Percentiles rank a stretch among this genome's conserved stretches.
These are phyloP conservation scores for Suillus cothurnatus DNA, from an alignment of 768 basidiomycete genomes.

Conservation along the genomic window DNA sequence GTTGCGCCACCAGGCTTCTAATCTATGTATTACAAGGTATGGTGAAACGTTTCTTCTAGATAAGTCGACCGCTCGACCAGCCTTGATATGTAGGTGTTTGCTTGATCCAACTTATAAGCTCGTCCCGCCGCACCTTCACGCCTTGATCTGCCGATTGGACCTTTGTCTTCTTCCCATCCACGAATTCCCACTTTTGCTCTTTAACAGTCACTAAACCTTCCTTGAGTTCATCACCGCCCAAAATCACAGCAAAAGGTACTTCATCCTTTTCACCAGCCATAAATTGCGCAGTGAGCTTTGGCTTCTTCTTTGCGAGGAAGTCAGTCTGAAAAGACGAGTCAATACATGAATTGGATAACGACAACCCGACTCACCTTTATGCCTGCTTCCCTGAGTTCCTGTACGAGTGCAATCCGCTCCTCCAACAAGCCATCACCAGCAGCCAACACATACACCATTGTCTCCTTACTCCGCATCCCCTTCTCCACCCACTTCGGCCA, in stretches of 20 bases:
- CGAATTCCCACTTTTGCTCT: slow-evolving; percentile 82
- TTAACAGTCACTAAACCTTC: slow-evolving; percentile 88
- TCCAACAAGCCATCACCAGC: slow-evolving; percentile 87
- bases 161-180: slow-evolving; percentile 69
- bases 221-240: slow-evolving; percentile 86
- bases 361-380: slow-evolving; percentile 65
- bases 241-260: slow-evolving; percentile 89
- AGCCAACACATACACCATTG: slow-evolving; percentile 92
- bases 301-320: slow-evolving; percentile 91
- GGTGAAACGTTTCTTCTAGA: slow-evolving; percentile 17
- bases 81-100: slow-evolving; percentile 31
- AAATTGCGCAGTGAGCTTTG: slow-evolving; percentile 86
- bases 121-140: slow-evolving; percentile 59
- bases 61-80: slow-evolving; percentile 34
- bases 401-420: slow-evolving; percentile 81
- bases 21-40: slow-evolving; percentile 8
- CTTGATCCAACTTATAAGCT: slow-evolving; percentile 67
- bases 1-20: slow-evolving; percentile 7
- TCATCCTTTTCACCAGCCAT: slow-evolving; percentile 89
- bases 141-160: slow-evolving; percentile 66
- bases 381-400: slow-evolving; percentile 80
- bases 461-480: slow-evolving; percentile 84
- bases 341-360: slow-evolving; percentile 4
- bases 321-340: slow-evolving; percentile 60
- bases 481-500: slow-evolving; percentile 85